Percentiles rank a stretch among this genome's conserved stretches.
phyloP scores from a whole-genome alignment of 2,329 filamentous ascomycete genomes.

The Juglanconis sp. region DNA sequence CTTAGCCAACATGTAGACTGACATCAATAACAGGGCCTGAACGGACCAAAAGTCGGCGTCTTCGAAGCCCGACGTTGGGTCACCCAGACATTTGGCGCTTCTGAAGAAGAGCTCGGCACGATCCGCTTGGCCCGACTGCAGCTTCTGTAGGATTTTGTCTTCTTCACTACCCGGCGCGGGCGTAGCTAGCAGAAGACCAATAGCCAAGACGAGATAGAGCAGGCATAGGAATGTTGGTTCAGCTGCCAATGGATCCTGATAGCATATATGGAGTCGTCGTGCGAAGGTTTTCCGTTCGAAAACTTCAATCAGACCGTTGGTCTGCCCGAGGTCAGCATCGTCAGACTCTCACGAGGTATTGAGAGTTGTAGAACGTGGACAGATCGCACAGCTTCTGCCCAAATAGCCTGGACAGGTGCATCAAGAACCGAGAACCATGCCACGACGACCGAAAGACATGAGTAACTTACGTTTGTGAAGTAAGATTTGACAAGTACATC shows the following conservation, averaged over 20 bases:
- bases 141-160: slow-evolving; percentile 46
- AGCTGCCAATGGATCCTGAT: slow-evolving; percentile 48
- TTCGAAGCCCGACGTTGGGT: slow-evolving; percentile 49
- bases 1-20: slow-evolving; percentile 59
- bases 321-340: slow-evolving; percentile 34
- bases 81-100: slow-evolving; percentile 52
- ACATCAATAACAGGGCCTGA: slow-evolving; percentile 61
- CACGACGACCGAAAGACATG: background rate
- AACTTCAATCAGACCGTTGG: slow-evolving; percentile 58
- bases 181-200: slow-evolving; percentile 58
- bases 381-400: background rate
- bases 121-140: slow-evolving; percentile 44
- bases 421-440: background rate
- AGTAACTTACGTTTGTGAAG: slow-evolving; percentile 54
- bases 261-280: slow-evolving; percentile 48
- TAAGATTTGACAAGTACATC: slow-evolving; percentile 55
- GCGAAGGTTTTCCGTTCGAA: slow-evolving; percentile 52
- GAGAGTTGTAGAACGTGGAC: background rate
- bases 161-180: slow-evolving; percentile 48
- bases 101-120: slow-evolving; percentile 62
- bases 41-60: slow-evolving; percentile 64
- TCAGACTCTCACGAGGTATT: background rate
- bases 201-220: slow-evolving; percentile 60
- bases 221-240: slow-evolving; percentile 54
- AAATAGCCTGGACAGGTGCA: background rate